Conservation (phyloP, 2,329 filamentous ascomycete genomes). For the Chrysosporium keratinophilum region DNA sequence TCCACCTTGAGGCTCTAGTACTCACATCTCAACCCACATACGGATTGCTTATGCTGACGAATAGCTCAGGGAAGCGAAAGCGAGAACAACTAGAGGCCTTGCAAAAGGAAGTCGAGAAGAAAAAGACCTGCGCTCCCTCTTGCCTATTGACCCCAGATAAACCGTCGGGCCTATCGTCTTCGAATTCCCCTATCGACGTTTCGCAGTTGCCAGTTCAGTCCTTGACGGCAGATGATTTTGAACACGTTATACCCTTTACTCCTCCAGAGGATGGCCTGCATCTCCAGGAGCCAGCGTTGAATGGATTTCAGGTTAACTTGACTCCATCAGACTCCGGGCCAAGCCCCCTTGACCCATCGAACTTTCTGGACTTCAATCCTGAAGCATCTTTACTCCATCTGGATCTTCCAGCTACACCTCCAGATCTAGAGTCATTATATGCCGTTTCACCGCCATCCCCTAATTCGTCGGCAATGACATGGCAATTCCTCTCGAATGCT, state of each 20-base stretch:
- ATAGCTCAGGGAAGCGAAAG: conserved; percentile 18
- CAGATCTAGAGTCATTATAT: conserved; percentile 7
- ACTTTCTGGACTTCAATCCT: conserved; percentile 3
- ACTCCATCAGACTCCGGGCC: not conserved
- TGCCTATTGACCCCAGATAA: not conserved
- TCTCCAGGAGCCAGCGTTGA: conserved; percentile 2
- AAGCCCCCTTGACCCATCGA: not conserved
- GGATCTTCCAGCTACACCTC: conserved; percentile 7
- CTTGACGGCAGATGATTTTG: not conserved
- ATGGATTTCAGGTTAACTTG: not conserved
- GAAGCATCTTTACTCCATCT: not conserved
- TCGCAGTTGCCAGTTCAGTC: not conserved
- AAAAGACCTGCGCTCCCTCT: not conserved
- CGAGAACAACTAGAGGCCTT: conserved; percentile 23
- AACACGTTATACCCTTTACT: not conserved
- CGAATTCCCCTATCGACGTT: not conserved
- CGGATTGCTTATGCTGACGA: not conserved
- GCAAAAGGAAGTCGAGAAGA: conserved; percentile 17
- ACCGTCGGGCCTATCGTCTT: not conserved
- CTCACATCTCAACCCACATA: not conserved
- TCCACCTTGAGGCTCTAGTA: not conserved
- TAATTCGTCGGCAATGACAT: conserved; percentile 10
- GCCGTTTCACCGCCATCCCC: conserved; percentile 1
- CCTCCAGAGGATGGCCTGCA: not conserved
- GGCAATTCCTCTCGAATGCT: conserved; percentile 14